Evolutionary conservation across 345 rosid genomes (phyloP), one percentile per base, ranked within the genome.

Genomic region (Camelina laxa): DNA sequence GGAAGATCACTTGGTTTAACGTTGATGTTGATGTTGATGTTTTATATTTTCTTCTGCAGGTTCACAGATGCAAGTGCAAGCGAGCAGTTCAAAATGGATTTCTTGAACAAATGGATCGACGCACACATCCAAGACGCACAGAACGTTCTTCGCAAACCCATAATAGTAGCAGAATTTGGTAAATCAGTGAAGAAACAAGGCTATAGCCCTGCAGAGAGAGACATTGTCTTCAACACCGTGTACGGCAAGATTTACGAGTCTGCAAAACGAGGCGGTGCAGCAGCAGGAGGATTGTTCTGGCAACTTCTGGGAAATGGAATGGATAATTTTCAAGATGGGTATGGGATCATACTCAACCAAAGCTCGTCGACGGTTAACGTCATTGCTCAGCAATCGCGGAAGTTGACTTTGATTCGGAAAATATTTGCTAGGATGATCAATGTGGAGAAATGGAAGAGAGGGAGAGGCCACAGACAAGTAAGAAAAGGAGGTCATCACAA

Each of bases 261-360:
- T 3, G 97, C 97, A 0, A 87, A 86, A 71, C 60, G 79, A 63
- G 93, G 97, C 19, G 97, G 97, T 8, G 96, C 96, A 10, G 97
- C 91, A 1, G 92, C 92, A 0, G 97, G 96, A 5, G 90, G 97
- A 84, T 82, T 90, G 84, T 92, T 94, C 75, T 95, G 99, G 99
- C 99, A 95, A 51, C 96, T 92, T 17, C 67, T 89, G 3, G 81
- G 89, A 0, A 83, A 81, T 77, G 97, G 88, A 39, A 87, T 92
- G 97, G 96, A 87, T 74, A 79, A 74, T 1, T 90, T 90, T 74
- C 81, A 85, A 58, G 99, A 95, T 72, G 97, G 99, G 0, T 92
- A 92, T n/a, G 97, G 90, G 79, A 82, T 95, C 20, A 74, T 84
- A 41, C 73, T 89, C 16, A 70, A 80, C 68, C 82, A 87, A 81